These are phyloP conservation scores for Musa troglodytarum DNA, from an alignment of 176 grass and related monocot genomes.

Conservation along the genomic window DNA sequence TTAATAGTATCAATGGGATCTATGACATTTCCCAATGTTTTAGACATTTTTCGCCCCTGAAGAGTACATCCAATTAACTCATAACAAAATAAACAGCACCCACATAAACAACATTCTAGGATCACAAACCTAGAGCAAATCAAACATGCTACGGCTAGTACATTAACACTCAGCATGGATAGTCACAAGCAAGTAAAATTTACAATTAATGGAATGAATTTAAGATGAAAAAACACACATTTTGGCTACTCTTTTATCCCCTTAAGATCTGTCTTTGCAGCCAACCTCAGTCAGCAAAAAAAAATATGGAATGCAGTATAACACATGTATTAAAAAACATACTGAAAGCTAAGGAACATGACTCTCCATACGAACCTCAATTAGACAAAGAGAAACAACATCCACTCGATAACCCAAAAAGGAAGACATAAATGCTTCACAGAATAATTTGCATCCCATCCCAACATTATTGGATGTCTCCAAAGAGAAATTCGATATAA, in stretches of 20 bases:
- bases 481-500: too few species aligned
- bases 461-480: too few species aligned
- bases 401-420: too few species aligned
- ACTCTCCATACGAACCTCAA: not conserved
- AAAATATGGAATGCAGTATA: not conserved
- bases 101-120: not conserved
- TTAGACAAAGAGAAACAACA: not conserved
- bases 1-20: slow-evolving; percentile 95
- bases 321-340: not conserved
- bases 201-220: not conserved
- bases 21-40: slow-evolving; percentile 94
- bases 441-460: too few species aligned
- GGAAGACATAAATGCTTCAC: too few species aligned
- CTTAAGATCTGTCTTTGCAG: too few species aligned
- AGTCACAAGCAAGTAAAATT: not conserved
- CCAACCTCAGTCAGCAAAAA: too few species aligned
- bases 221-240: not conserved
- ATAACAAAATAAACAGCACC: slow-evolving; percentile 14
- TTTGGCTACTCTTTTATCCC: not conserved
- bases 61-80: slow-evolving; percentile 22
- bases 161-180: not conserved
- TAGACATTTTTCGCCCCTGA: slow-evolving; percentile 97
- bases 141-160: not conserved
- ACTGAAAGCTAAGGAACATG: not conserved
- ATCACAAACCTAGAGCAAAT: not conserved